phyloP scores from a whole-genome alignment of 2,329 filamentous ascomycete species.

The Tolypocladium ophioglossoides region DNA sequence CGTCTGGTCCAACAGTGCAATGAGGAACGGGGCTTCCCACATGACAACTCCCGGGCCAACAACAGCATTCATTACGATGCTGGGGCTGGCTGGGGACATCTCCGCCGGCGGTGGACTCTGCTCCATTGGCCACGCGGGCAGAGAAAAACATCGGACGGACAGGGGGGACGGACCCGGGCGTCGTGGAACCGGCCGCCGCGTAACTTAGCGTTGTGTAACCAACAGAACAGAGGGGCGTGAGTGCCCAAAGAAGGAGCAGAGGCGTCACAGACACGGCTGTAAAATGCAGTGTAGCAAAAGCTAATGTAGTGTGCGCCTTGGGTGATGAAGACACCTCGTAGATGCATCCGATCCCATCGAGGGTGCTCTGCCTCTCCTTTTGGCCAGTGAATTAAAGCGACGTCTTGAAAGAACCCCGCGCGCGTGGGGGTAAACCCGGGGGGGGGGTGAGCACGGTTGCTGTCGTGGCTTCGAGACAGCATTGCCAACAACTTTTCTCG shows the following conservation, averaged over 20 bases:
- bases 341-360: neutral
- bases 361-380: neutral
- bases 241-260: neutral
- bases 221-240: neutral
- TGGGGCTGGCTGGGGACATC: neutral
- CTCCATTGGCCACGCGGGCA: neutral
- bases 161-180: neutral
- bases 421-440: neutral
- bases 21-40: too few relatives aligned
- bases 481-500: neutral
- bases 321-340: neutral
- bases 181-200: neutral
- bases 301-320: neutral
- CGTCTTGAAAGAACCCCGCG: neutral
- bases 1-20: neutral
- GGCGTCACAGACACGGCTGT: neutral
- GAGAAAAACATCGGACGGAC: neutral
- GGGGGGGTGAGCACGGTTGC: neutral
- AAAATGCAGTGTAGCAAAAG: neutral
- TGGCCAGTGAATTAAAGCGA: neutral
- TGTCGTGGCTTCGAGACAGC: neutral
- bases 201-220: neutral
- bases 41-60: too few relatives aligned
- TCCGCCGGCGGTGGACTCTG: neutral
- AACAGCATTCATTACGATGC: neutral